Evolutionary conservation across 2,329 filamentous ascomycete genomes (phyloP).

Genomic region (Acephala macrosclerotiorum): DNA sequence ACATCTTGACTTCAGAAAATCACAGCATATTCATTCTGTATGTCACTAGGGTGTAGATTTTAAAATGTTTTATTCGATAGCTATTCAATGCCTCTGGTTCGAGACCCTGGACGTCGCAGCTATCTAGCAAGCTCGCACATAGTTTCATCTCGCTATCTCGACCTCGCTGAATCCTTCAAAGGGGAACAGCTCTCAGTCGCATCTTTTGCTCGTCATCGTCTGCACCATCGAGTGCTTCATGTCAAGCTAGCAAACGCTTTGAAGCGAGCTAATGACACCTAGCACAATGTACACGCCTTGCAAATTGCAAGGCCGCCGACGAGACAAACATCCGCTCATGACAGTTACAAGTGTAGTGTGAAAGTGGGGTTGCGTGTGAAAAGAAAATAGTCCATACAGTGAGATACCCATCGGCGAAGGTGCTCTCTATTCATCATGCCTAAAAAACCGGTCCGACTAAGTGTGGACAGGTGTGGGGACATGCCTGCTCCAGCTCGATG

Average conservation of each 20-base stretch:
- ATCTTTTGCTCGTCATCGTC: conserved; percentile 13
- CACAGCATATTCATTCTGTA: background rate
- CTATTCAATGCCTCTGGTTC: conserved; percentile 21
- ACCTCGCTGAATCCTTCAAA: conserved; percentile 25
- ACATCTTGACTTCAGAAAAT: no score
- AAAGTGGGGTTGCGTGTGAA: conserved; percentile 37
- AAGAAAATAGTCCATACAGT: conserved; percentile 38
- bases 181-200: conserved; percentile 23
- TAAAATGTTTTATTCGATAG: conserved; percentile 36
- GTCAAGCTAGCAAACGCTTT: conserved; percentile 24
- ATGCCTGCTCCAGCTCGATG: conserved; percentile 38
- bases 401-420: conserved; percentile 16
- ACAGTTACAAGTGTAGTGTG: conserved; percentile 44
- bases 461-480: conserved; percentile 41
- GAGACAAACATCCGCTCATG: conserved; percentile 42
- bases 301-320: conserved; percentile 41
- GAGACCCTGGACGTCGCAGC: conserved; percentile 19
- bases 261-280: conserved; percentile 33
- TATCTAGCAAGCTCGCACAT: conserved; percentile 19
- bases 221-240: conserved; percentile 24
- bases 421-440: conserved; percentile 16
- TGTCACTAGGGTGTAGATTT: conserved; percentile 15
- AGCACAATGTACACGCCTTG: conserved; percentile 42
- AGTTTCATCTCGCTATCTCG: conserved; percentile 15
- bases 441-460: conserved; percentile 28